Percentiles rank a stretch among this genome's conserved stretches.
Evolutionary conservation across 2,329 filamentous ascomycete species (phyloP).

Genomic region (Helotiales sp.): DNA sequence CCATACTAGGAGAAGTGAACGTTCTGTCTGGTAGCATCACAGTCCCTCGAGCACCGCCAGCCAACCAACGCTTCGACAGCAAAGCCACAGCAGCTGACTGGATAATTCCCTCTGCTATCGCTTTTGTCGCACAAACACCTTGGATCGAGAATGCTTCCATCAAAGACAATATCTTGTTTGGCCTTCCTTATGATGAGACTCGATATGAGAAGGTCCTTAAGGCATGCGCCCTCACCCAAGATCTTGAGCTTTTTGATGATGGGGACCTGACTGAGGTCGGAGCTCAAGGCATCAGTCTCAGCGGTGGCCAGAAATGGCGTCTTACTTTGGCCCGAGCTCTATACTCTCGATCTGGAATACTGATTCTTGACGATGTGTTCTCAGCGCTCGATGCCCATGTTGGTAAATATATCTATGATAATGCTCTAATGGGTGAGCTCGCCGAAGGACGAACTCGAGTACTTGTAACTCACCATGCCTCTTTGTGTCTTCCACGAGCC

Average conservation of each 20-base stretch:
- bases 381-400: constrained; percentile 79
- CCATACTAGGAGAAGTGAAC: constrained; percentile 74
- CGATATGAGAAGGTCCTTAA: constrained; percentile 69
- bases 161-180: constrained; percentile 74
- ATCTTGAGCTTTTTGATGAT: constrained; percentile 71
- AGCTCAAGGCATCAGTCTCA: constrained; percentile 79
- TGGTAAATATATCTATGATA: constrained; percentile 73
- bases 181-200: constrained; percentile 63
- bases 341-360: constrained; percentile 72
- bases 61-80: constrained; percentile 48
- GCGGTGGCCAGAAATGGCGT: constrained; percentile 80
- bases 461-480: constrained; percentile 77
- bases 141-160: constrained; percentile 84
- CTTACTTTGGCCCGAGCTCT: constrained; percentile 75
- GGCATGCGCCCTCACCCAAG: constrained; percentile 71
- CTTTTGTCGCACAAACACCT: constrained; percentile 75
- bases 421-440: constrained; percentile 69
- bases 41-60: constrained; percentile 47
- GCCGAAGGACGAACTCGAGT: constrained; percentile 69
- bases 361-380: constrained; percentile 83
- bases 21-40: constrained; percentile 61
- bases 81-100: constrained; percentile 62
- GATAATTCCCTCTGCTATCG: constrained; percentile 66
- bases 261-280: constrained; percentile 79
- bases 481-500: constrained; percentile 65